Base-by-base conservation (phyloP, 192 early-diverging fungal species). In the Umbelopsis sp. region DNA sequence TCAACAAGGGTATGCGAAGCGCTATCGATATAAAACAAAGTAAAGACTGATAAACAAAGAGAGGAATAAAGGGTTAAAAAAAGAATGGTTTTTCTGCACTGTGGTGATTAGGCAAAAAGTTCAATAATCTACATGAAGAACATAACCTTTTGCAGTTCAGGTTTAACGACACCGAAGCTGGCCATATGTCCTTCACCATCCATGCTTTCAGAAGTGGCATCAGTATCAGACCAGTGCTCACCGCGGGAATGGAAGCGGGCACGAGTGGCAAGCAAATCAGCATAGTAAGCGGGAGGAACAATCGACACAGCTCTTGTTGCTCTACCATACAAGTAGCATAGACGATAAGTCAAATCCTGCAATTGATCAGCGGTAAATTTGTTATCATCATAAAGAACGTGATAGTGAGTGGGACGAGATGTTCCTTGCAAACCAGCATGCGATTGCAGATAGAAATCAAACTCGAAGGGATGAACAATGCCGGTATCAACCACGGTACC, bases 351-450 rank as follows among this genome's bases (percentile, higher is more conserved):
- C 21, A 98, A 81, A 66, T 91, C 84, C 71, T 97, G 94, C 30
- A 98, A 77, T 45, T 85, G 81, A 69, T 98, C 93, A 8, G 89
- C 71, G 0, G 84, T 84, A 55, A 95, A 96, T 10, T 84, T 79
- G 76, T 94, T 91, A 46, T 98, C 95, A 66, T 99, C 93, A 67
- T 90, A 82, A 45, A 99, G 75, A 16, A 97, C 94, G 55, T 91
- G 88, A 87, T 99, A 99, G 73, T 93, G 93, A 0, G 91, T 92
- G 1, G 96, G 95, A 33, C 94, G 91, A 15, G 94, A 95, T 1
- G 96, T 97, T 37, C 97, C 96, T 75, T 96, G 94, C 22, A 96
- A 85, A 50, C 96, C 94, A 1, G 91, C 89, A 68, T 99, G 97
- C 18, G 94, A 91, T 69, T 91, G 92, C 21, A 98, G 79, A 66